Conservation (phyloP, 2,329 filamentous ascomycete species). For the Tolypocladium endophyticum region DNA sequence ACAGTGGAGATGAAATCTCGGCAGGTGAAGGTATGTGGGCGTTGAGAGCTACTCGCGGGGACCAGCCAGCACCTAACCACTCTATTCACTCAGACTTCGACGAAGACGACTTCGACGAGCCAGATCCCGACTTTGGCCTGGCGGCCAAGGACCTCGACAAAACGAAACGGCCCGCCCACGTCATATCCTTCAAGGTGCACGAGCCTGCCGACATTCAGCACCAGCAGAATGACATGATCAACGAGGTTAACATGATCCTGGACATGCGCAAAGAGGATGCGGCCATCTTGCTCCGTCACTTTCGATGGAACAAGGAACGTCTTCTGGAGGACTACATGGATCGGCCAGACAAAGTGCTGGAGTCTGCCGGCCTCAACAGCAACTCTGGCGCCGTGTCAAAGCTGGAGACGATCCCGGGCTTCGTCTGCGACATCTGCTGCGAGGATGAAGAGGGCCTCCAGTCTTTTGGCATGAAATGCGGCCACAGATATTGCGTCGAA, state of each 20-base stretch:
- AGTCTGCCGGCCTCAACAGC: slow-evolving; percentile 71
- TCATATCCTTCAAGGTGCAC: slow-evolving; percentile 77
- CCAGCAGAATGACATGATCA: slow-evolving; percentile 77
- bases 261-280: slow-evolving; percentile 82
- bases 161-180: slow-evolving; percentile 64
- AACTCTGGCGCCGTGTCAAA: slow-evolving; percentile 51
- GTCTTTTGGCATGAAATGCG: slow-evolving; percentile 91
- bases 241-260: slow-evolving; percentile 85
- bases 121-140: slow-evolving; percentile 43
- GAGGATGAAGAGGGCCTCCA: slow-evolving; percentile 69
- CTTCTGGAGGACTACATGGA: slow-evolving; percentile 97
- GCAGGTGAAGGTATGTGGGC: slow-evolving; percentile 35
- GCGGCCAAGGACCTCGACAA: slow-evolving; percentile 53
- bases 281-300: slow-evolving; percentile 80
- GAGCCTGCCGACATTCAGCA: slow-evolving; percentile 70
- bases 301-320: slow-evolving; percentile 92
- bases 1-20: slow-evolving; percentile 63
- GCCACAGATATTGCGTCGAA: slow-evolving; percentile 82
- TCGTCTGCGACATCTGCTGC: slow-evolving; percentile 92
- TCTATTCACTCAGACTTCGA: slow-evolving; percentile 37
- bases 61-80: slow-evolving; percentile 5
- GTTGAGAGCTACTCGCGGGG: neutral
- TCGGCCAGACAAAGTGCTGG: slow-evolving; percentile 64
- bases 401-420: slow-evolving; percentile 62
- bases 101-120: slow-evolving; percentile 45